Base-by-base conservation (phyloP, 78 protist genomes). In the Monosiga brevicollis region DNA sequence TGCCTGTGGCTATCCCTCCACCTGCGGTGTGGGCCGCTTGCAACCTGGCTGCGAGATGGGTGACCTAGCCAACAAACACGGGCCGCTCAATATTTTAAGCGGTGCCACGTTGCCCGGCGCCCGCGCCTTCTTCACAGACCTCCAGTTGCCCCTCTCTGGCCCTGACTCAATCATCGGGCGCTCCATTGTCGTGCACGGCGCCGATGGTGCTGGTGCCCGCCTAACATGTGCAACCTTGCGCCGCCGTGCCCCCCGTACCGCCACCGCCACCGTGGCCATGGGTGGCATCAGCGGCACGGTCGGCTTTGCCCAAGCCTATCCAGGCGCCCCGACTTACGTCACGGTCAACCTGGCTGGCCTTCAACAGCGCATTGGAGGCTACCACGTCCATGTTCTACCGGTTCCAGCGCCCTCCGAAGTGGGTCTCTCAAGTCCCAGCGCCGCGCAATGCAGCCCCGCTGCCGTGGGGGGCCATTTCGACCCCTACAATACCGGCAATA, bases 111-210 rank as follows among this genome's bases (percentile, higher is more conserved):
- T 22, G 22, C 38, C 75, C 36, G 36, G 38, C 22, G 26, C 11
- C 75, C 22, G 26, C 37, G 37, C 37, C 10, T 29, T 72, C 38
- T 72, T 72, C 26, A 72, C 75, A 11, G 75, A 72, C 24, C 11
- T 72, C 75, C 75, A 72, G n/a, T 32, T 72, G 75, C 75, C 75
- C 75, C 75, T 72, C 75, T 29, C 38, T 29, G 75, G 75, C 75
- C 75, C 75, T 23, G 26, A 72, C n/a, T 72, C 75, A 29, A 32
- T 72, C 75, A 29, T 29, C 37, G 75, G 75, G 3, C 75, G 75
- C 75, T 72, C 75, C 75, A 72, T 72, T 72, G 75, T 72, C 38
- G 26, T 72, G 11, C 75, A 72, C 75, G 26, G 10, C 24, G 75
- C 22, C 10, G 26, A 72, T 29, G 10, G 10, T 9, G 75, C 38